These are phyloP conservation scores for Fusarium sp. DNA, from an alignment of 2,329 filamentous ascomycete genomes.

Conservation along the genomic window DNA sequence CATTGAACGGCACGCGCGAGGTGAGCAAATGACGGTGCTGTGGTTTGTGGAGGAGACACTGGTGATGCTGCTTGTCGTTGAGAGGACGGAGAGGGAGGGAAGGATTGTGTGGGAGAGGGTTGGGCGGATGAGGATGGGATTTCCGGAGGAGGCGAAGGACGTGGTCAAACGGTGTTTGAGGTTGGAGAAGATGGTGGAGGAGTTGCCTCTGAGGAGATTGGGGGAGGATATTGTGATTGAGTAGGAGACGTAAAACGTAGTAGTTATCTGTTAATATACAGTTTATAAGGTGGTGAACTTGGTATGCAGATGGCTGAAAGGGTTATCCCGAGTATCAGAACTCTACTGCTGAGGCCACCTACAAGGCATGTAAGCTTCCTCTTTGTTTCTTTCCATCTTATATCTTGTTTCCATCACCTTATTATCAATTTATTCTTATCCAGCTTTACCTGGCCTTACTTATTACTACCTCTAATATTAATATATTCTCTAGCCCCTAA, in stretches of 20 bases:
- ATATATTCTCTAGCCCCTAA: no score
- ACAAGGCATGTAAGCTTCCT: no score
- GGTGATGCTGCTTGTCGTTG: slow-evolving; percentile 48
- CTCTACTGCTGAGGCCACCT: no score
- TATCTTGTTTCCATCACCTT: no score
- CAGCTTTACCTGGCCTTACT: no score
- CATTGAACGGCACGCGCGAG: slow-evolving; percentile 47
- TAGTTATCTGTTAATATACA: no score
- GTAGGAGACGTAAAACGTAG: slow-evolving; percentile 20
- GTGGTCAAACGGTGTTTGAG: slow-evolving; percentile 45
- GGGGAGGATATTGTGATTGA: slow-evolving; percentile 49
- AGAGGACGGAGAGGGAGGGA: slow-evolving; percentile 35
- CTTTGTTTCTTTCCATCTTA: no score
- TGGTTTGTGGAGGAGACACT: slow-evolving; percentile 50
- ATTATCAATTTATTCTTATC: no score
- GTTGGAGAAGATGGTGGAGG: slow-evolving; percentile 47
- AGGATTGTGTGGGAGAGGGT: slow-evolving; percentile 47
- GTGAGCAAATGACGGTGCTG: slow-evolving; percentile 50
- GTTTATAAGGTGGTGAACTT: no score
- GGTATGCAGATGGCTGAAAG: no score
- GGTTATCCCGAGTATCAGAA: no score
- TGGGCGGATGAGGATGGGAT: slow-evolving; percentile 50
- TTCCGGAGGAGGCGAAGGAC: slow-evolving; percentile 47
- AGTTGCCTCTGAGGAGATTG: slow-evolving; percentile 46
- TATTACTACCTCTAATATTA: no score